phyloP scores from a whole-genome alignment of 2,329 filamentous ascomycete species.

The Lasiodiplodia gonubiensis region DNA sequence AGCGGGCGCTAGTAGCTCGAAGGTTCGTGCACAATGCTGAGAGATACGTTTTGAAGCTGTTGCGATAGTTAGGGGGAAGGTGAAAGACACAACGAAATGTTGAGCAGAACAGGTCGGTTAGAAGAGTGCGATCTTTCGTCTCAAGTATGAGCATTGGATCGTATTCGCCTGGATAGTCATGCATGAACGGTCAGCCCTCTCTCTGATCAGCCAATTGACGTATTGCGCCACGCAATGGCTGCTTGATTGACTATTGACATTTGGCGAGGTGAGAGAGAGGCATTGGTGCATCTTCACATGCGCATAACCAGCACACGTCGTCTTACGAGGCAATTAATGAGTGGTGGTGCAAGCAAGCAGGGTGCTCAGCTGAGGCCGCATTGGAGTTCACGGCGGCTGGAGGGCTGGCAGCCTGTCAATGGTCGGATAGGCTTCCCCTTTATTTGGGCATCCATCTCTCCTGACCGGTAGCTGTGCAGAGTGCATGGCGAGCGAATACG shows the following conservation, averaged over 20 bases:
- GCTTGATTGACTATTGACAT: not conserved
- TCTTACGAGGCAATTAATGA: conserved; percentile 4
- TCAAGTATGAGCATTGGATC: not conserved
- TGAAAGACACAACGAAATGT: not conserved
- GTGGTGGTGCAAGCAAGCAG: not conserved
- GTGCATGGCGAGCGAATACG: conserved; percentile 17
- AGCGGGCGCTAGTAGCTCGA: not conserved
- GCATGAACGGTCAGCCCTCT: too few species aligned
- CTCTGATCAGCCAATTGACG: not conserved
- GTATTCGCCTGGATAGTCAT: not conserved
- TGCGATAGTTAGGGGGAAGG: not conserved
- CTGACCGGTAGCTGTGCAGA: conserved; percentile 1
- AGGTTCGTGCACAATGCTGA: not conserved
- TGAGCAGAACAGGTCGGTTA: not conserved
- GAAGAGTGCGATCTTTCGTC: not conserved
- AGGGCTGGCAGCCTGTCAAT: conserved; percentile 4
- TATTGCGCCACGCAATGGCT: not conserved
- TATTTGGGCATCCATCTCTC: conserved; percentile 18
- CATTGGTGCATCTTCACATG: not conserved
- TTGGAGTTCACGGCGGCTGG: not conserved
- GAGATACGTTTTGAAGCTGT: not conserved
- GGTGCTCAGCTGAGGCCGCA: conserved; percentile 11
- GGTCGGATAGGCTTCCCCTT: conserved; percentile 4
- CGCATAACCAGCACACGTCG: not conserved
- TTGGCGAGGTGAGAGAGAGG: too few species aligned